phyloP scores from a whole-genome alignment of 441 rosid genomes.

The Jatropha multifida region DNA sequence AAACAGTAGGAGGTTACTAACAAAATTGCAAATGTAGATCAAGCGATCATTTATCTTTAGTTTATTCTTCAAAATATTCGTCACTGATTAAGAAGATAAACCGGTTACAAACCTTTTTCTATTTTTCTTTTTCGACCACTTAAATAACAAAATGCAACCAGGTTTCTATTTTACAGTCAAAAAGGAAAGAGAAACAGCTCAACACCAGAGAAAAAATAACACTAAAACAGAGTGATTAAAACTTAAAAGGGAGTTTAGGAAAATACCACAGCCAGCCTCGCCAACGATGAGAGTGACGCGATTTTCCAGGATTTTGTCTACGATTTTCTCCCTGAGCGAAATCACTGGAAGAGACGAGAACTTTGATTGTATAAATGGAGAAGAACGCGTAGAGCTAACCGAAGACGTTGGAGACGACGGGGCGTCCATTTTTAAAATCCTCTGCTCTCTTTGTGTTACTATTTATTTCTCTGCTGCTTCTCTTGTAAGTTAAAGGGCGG shows the following conservation, averaged over 20 bases:
- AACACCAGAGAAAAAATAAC: no score
- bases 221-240: neutral
- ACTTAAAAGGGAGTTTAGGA: neutral
- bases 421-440: slow-evolving; percentile 38
- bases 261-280: slow-evolving; percentile 91
- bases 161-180: neutral
- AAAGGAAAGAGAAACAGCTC: neutral
- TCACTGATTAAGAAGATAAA: neutral
- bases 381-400: slow-evolving; percentile 39
- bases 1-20: neutral
- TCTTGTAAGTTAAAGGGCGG: no score
- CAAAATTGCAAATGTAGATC: neutral
- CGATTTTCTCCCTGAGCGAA: slow-evolving; percentile 62
- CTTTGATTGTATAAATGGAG: slow-evolving; percentile 40
- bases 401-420: slow-evolving; percentile 52
- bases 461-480: neutral
- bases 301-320: slow-evolving; percentile 79
- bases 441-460: slow-evolving; percentile 6
- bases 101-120: neutral
- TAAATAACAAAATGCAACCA: neutral
- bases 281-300: slow-evolving; percentile 97
- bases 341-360: slow-evolving; percentile 78
- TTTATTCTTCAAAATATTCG: neutral
- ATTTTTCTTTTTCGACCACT: neutral
- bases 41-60: neutral